Evolutionary conservation across 1,284 basidiomycete genomes (phyloP), one percentile per base, ranked within the genome.

Genomic region (Cutaneotrichosporon sp.): DNA sequence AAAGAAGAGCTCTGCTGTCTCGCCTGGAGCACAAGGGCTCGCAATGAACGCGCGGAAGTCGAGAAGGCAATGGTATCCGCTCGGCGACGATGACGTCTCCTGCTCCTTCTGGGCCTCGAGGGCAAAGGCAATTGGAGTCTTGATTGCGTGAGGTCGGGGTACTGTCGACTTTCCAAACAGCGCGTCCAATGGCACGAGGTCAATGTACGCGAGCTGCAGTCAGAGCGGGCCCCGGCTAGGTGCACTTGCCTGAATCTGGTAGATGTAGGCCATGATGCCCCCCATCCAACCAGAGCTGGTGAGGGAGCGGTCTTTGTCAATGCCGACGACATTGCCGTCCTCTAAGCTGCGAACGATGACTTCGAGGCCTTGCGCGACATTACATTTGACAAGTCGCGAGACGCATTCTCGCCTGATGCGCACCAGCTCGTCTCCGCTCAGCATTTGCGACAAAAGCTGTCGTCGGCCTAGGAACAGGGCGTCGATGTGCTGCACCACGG

Each of bases 271-370:
- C 85, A 92, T 60, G 37, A 73, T 62, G 2, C 71, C 71, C 8
- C 64, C 61, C 85, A 94, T 92, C 59, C 89, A 82, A 55, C 90
- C 82, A 5, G 87, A 87, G 64, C 86, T 90, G 52, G 88, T 57
- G n/a, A 63, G 59, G 82, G 53, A 85, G 76, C 60, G 88, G 82
- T 61, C 86, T 82, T 66, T 89, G 85, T 72, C 90, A 25, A 93
- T 87, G 3, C 84, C 86, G 37, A 90, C 87, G 20, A 97, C 79
- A 4, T 85, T 87, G 17, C 93, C 93, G 79, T 88, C 90, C 10
- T 84, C 85, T 12, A 93, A 88, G 75, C 97, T 92, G 19, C 94
- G 82, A 11, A 97, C 93, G 63, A 98, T 94, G 55, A 97, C 85
- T 67, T 97, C 94, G 42, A 97, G 77, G 3, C 87, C 88, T 68